phyloP scores from a whole-genome alignment of 108 stramenopile genomes.

The Pseudonitzschia delicatissima region DNA sequence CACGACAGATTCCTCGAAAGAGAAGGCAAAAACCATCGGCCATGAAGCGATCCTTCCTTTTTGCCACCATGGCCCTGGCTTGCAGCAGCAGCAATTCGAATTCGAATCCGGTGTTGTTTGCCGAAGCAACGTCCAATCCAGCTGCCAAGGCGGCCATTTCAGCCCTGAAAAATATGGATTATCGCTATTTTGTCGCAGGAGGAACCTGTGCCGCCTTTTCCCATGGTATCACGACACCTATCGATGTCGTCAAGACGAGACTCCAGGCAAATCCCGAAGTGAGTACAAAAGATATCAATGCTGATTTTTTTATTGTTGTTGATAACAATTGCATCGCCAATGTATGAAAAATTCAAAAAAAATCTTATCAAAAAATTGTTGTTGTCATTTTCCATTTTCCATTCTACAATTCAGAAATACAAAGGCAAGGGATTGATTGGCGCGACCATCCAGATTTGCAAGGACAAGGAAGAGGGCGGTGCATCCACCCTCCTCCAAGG shows the following conservation, averaged over 20 bases:
- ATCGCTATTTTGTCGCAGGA: conserved; percentile 83
- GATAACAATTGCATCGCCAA: too few relatives aligned
- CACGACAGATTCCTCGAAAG: too few relatives aligned
- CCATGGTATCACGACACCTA: conserved; percentile 84
- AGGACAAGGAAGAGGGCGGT: conserved; percentile 53
- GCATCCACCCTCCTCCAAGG: conserved; percentile 59
- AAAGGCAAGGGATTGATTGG: conserved; percentile 36
- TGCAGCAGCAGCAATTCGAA: neutral
- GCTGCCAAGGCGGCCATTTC: conserved; percentile 1
- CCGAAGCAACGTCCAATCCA: neutral
- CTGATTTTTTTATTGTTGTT: too few relatives aligned
- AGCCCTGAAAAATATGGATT: conserved; percentile 16
- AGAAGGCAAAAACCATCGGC: too few relatives aligned
- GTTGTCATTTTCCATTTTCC: too few relatives aligned
- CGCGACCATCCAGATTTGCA: conserved; percentile 61
- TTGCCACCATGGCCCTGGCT: neutral
- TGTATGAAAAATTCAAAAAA: too few relatives aligned
- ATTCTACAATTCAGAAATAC: too few relatives aligned
- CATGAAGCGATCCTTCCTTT: neutral
- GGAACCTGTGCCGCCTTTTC: conserved; percentile 81
- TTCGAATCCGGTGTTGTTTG: neutral
- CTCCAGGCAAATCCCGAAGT: conserved; percentile 80
- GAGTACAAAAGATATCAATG: conserved; percentile 17
- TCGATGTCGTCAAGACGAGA: conserved; percentile 85
- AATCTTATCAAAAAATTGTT: too few relatives aligned